Percentiles rank a stretch among this genome's conserved stretches.
Evolutionary conservation across 768 basidiomycete species (phyloP).

Genomic region (Psilocybe sp.): DNA sequence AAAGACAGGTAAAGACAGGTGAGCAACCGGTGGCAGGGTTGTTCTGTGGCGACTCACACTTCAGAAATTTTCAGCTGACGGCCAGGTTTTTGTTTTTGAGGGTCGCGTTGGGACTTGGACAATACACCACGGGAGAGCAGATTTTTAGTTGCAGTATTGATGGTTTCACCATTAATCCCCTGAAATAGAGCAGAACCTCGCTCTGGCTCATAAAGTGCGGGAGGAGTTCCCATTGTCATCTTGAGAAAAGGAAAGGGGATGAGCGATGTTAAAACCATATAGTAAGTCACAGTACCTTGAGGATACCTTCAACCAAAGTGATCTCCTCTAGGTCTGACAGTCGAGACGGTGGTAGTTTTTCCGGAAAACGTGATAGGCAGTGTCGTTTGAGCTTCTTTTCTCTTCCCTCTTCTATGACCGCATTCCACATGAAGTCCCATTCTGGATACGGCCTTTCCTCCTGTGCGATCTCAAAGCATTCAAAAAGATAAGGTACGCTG

Average conservation of each 20-base stretch:
- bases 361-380: conserved; percentile 45
- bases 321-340: conserved; percentile 35
- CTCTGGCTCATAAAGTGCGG: conserved; percentile 65
- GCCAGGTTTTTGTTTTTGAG: conserved; percentile 63
- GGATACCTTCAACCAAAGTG: conserved; percentile 59
- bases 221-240: conserved; percentile 78
- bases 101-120: conserved; percentile 63
- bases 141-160: conserved; percentile 53
- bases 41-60: conserved; percentile 31
- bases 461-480: conserved; percentile 51
- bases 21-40: neutral
- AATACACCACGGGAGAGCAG: conserved; percentile 65
- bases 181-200: conserved; percentile 55
- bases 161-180: conserved; percentile 50
- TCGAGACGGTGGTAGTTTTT: conserved; percentile 31
- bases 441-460: conserved; percentile 36
- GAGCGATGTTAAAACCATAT: neutral
- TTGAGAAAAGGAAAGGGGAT: conserved; percentile 24
- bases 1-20: neutral
- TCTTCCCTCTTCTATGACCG: conserved; percentile 68
- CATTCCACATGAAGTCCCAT: conserved; percentile 78
- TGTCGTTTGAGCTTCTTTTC: conserved; percentile 65
- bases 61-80: conserved; percentile 78
- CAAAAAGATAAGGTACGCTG: conserved; percentile 40
- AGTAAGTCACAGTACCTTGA: conserved; percentile 51